Conservation (phyloP, 768 basidiomycete genomes). For the Tricholoma flavovirens region DNA sequence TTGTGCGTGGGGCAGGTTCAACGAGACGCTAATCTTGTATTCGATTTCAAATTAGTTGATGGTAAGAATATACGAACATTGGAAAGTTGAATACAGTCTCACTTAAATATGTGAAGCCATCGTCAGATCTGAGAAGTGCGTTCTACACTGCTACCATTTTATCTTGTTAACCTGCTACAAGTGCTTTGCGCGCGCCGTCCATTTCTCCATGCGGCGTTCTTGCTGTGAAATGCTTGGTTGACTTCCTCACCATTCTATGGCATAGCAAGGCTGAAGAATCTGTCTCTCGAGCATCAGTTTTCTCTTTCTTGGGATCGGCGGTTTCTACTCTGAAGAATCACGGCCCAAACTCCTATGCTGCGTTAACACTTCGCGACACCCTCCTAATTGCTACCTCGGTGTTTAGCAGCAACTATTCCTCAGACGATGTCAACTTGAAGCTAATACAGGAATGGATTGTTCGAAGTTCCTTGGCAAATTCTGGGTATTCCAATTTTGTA, state of each 20-base stretch:
- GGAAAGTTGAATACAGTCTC: background rate
- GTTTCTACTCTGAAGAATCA: conserved; percentile 3
- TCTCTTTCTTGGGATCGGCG: conserved; percentile 9
- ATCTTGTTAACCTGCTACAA: background rate
- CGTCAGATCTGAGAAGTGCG: conserved; percentile 6
- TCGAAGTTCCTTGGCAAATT: conserved; percentile 30
- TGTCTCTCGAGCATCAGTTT: conserved; percentile 3
- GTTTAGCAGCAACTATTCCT: conserved; percentile 13
- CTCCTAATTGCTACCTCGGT: conserved; percentile 31
- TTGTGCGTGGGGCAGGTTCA: conserved; percentile 15
- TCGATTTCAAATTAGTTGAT: conserved; percentile 27
- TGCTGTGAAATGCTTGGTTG: conserved; percentile 18
- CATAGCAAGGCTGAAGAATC: conserved; percentile 16
- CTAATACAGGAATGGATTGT: conserved; percentile 26
- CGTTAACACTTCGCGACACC: conserved; percentile 25
- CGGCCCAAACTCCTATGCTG: background rate
- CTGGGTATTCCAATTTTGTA: conserved; percentile 26
- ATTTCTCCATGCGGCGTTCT: conserved; percentile 7
- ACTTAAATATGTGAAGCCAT: conserved; percentile 2
- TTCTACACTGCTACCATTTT: background rate
- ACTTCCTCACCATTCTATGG: conserved; percentile 33
- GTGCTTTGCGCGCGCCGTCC: background rate
- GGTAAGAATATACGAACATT: conserved; percentile 17
- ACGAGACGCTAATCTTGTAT: conserved; percentile 17
- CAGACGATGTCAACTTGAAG: conserved; percentile 6